Evolutionary conservation across 495 filamentous ascomycete genomes (phyloP), one percentile per base, ranked within the genome.

Genomic region (Penicillium roqueforti): DNA sequence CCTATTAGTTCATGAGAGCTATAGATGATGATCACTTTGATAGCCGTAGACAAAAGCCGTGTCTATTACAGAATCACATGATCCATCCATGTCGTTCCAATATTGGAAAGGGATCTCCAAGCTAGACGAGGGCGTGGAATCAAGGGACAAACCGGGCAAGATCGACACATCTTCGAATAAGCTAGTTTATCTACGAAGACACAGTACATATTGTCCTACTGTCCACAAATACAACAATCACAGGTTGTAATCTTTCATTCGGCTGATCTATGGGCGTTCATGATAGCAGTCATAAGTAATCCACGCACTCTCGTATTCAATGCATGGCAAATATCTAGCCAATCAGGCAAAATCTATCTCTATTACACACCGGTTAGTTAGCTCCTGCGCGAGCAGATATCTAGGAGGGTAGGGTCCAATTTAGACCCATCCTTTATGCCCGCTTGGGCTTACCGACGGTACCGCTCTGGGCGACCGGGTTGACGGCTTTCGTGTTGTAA

Each of bases 391-490:
- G 32, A 7, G 23, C 26, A 52, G 14, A 19, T 14, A 31, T 3
- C 22, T 5, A 20, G 14, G 28, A 13, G 25, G 28, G 23, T 18
- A 13, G 8, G 18, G 39, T 11, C 26, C 13, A 26, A 52, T 43
- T 34, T 11, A 36, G 38, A 28, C 55, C 39, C 47, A 20, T 36
- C 18, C 14, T 56, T 58, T 68, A 76, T 40, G 71, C 71, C 58
- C 59, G 65, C 61, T 76, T 76, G 16, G 72, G 67, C 68, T 76
- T 76, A 25, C 59, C 61, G 4, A 57, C 66, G 16, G 55, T 39
- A 31, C 72, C 70, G 42, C 72, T 75, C 58, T 70, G 68, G 50
- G 53, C 43, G 10, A 44, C 31, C 13, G 60, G 45, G n/a, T 36
- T 46, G 25, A 54, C 47, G 11, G 63, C 64, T 31, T 53, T 53